Evolutionary conservation across 106 monocot species (phyloP).

Genomic region (Chionographis japonica): DNA sequence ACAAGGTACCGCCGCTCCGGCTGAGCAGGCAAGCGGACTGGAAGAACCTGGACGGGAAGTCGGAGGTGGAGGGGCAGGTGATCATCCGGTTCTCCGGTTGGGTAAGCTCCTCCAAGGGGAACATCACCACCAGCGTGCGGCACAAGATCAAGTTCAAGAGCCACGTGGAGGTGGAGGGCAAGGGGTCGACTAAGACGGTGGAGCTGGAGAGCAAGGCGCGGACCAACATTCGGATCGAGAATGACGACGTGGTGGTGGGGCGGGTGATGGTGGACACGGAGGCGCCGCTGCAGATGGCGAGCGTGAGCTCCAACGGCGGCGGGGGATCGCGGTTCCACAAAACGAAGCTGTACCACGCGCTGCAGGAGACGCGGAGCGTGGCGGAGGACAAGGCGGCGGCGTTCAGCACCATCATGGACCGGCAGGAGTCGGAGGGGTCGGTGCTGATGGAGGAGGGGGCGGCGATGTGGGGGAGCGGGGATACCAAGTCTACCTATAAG

Average conservation of each 20-base stretch:
- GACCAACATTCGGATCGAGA: conserved; percentile 16
- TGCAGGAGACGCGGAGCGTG: conserved; percentile 16
- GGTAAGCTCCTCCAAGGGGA: conserved; percentile 46
- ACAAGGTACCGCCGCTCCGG: conserved; percentile 12
- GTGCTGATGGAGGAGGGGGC: conserved; percentile 23
- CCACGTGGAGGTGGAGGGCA: conserved; percentile 10
- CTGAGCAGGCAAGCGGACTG: conserved; percentile 13
- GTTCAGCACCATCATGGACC: conserved; percentile 18
- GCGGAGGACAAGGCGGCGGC: conserved; percentile 6
- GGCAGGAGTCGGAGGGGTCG: conserved; percentile 32
- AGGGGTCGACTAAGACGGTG: conserved; percentile 3
- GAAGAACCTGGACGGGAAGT: conserved; percentile 10
- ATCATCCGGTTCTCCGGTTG: conserved; percentile 25
- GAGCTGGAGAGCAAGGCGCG: conserved; percentile 10
- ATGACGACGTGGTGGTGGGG: conserved; percentile 7
- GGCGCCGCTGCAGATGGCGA: conserved; percentile 9
- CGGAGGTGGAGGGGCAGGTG: conserved; percentile 5
- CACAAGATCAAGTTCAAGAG: conserved; percentile 21
- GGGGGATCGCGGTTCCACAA: conserved; percentile 4
- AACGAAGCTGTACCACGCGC: conserved; percentile 31
- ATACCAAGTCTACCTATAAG: conserved; percentile 32
- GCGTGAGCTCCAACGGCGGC: conserved; percentile 14
- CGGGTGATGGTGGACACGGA: conserved; percentile 10
- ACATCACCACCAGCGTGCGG: conserved; percentile 24
- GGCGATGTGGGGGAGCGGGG: conserved; percentile 21